A percentile compares a stretch with the other conserved stretches of the same genome.
These are phyloP conservation scores for Odontarrhena argentea DNA, from an alignment of 345 rosid genomes.

Conservation along the genomic window DNA sequence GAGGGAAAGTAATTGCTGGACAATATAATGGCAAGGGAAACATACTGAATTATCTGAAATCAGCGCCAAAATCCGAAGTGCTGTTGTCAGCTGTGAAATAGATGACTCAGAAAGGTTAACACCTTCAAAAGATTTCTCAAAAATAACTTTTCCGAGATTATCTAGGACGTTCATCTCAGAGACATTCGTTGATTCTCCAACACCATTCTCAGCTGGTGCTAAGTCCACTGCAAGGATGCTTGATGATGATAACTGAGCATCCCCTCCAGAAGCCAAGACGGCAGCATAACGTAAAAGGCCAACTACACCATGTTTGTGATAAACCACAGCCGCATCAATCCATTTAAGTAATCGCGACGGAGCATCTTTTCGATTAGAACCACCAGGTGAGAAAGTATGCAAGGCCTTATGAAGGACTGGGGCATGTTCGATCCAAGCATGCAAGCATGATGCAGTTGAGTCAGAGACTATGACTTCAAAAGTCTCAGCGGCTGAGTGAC, in stretches of 20 bases:
- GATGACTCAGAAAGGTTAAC: constrained; percentile 81
- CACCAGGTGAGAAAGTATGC: constrained; percentile 90
- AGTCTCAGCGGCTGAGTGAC: constrained; percentile 96
- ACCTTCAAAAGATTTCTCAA: constrained; percentile 85
- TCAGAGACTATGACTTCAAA: constrained; percentile 89
- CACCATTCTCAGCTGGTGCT: constrained; percentile 68
- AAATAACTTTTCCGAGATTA: constrained; percentile 79
- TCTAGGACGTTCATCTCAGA: constrained; percentile 82
- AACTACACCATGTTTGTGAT: constrained; percentile 85
- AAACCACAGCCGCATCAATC: constrained; percentile 93
- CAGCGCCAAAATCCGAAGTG: constrained; percentile 84
- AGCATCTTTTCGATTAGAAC: constrained; percentile 92
- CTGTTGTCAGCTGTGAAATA: constrained; percentile 85
- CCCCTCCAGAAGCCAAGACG: constrained; percentile 91
- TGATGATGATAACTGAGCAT: constrained; percentile 76
- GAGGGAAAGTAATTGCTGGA: constrained; percentile 24
- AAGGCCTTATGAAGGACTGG: constrained; percentile 85
- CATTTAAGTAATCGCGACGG: constrained; percentile 90
- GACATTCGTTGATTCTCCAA: constrained; percentile 71
- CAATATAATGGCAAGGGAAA: constrained; percentile 20
- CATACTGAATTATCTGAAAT: constrained; percentile 85
- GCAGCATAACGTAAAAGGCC: constrained; percentile 95
- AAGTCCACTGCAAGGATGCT: constrained; percentile 75
- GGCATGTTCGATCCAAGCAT: constrained; percentile 90
- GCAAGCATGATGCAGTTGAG: constrained; percentile 82